phyloP scores from a whole-genome alignment of 108 stramenopile species.

The Asterionellopsis glacialis region DNA sequence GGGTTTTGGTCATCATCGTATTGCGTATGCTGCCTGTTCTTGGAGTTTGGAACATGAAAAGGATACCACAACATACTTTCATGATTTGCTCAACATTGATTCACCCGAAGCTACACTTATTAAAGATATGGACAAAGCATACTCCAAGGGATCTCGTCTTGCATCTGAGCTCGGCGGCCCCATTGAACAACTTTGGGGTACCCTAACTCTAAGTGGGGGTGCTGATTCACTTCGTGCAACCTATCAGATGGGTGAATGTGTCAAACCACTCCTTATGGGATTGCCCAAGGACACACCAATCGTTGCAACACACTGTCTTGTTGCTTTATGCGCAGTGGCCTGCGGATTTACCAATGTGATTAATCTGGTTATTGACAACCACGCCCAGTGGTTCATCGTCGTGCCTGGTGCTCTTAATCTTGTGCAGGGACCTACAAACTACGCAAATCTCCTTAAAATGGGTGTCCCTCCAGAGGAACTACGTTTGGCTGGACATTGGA shows the following conservation, averaged over 20 bases:
- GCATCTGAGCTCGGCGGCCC: slow-evolving; percentile 83
- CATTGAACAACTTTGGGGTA: slow-evolving; percentile 79
- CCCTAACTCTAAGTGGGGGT: slow-evolving; percentile 72
- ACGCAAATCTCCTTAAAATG: slow-evolving; percentile 76
- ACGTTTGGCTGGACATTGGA: slow-evolving; percentile 80
- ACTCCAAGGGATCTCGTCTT: slow-evolving; percentile 70
- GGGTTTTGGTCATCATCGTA: slow-evolving; percentile 94
- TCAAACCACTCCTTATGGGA: slow-evolving; percentile 67
- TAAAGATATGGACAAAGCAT: slow-evolving; percentile 69
- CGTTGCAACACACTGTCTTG: slow-evolving; percentile 84
- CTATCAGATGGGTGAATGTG: slow-evolving; percentile 70
- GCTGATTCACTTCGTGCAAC: slow-evolving; percentile 83
- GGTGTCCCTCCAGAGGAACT: slow-evolving; percentile 59
- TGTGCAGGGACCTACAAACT: slow-evolving; percentile 88
- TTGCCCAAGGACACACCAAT: slow-evolving; percentile 83
- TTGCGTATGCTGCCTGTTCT: slow-evolving; percentile 82
- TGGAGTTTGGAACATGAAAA: slow-evolving; percentile 61
- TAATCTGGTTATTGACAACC: slow-evolving; percentile 90
- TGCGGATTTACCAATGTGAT: slow-evolving; percentile 87
- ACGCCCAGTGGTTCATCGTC: slow-evolving; percentile 87
- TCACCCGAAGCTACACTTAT: slow-evolving; percentile 81
- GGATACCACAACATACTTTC: slow-evolving; percentile 45
- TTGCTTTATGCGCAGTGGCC: slow-evolving; percentile 78
- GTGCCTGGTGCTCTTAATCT: slow-evolving; percentile 85
- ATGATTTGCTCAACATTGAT: slow-evolving; percentile 89